A percentile compares a stretch with the other conserved stretches of the same genome.
Conservation (phyloP, 305 asterid genomes). For the Fraxinus floribunda region DNA sequence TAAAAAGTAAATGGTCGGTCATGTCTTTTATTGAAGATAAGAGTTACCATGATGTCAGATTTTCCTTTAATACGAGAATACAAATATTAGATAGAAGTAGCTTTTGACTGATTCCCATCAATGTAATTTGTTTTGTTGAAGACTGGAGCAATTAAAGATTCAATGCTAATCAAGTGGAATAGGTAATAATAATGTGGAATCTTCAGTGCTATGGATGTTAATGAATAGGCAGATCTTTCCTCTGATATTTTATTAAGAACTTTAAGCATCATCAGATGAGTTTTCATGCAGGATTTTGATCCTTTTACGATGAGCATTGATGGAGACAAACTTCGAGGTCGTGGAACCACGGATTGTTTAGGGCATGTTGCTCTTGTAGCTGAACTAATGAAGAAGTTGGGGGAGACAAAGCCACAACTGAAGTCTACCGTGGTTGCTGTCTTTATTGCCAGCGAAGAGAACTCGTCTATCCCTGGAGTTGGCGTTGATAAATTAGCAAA, state of each 20-base stretch:
- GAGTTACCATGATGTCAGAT: neutral
- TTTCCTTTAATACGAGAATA: neutral
- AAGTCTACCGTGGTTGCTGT: slow-evolving; percentile 90
- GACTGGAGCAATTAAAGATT: neutral
- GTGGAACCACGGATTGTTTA: slow-evolving; percentile 96
- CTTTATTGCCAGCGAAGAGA: slow-evolving; percentile 96
- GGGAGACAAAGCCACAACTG: slow-evolving; percentile 72
- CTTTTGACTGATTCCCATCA: neutral
- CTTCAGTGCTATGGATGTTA: slow-evolving; percentile 12
- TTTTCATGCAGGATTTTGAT: slow-evolving; percentile 74
- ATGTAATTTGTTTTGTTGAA: neutral
- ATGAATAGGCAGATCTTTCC: neutral
- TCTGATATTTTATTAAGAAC: neutral
- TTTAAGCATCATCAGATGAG: neutral
- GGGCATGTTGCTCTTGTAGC: slow-evolving; percentile 97
- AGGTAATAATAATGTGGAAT: neutral
- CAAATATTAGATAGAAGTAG: neutral
- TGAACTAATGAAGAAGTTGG: slow-evolving; percentile 76
- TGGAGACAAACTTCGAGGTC: slow-evolving; percentile 90
- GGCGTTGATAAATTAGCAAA: slow-evolving; percentile 91
- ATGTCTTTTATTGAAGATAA: neutral
- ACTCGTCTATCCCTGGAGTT: slow-evolving; percentile 92
- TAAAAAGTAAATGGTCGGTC: neutral
- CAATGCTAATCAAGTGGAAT: slow-evolving; percentile 1
- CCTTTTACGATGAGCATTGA: slow-evolving; percentile 81